Evolutionary conservation across 106 monocot species (phyloP), one percentile per base, ranked within the genome.

Genomic region (Amphibolis antarctica): DNA sequence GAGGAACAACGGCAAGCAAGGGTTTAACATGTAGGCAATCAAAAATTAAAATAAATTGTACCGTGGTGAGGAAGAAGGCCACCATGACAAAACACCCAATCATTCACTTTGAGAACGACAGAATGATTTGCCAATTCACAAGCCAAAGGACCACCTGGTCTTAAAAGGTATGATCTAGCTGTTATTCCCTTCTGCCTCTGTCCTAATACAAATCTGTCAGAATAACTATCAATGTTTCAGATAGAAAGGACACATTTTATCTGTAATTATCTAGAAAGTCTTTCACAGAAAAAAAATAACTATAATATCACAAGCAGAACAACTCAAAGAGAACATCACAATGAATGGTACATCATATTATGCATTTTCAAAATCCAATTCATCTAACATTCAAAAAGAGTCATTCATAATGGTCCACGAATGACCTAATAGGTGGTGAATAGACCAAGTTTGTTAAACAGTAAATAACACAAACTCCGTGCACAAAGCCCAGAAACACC

Each of bases 51-150:
- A 1, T 18, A 66, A 47, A 31, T n/a, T 26, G 58, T 83, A 94
- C 93, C 89, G 77, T 94, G 93, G 71, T 93, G 88, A 60, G 93
- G 93, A 71, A 93, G 88, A 78, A 93, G 89, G 53, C 93, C 88
- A 31, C 93, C 93, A 79, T 93, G 93, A 64, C 93, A 93, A 62
- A 93, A 93, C 6, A 93, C 61, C 93, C 93, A 93, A 55, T 93
- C 80, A 61, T 86, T 76, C 58, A 93, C 69, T 58, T 83, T 86
- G 3, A 93, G 73, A 26, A 83, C 77, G 28, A 93, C 83, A 36
- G 77, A 30, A 79, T 93, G 80, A 5, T 55, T 63, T 42, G 86
- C 78, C 72, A 93, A 71, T 69, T 93, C 93, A 76, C 81, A 76
- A 20, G 93, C 86, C 56, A 89, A 60, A 14, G 55, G 79, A 60